phyloP scores from a whole-genome alignment of 2,329 filamentous ascomycete species.

The Fusarium pseudograminearum region DNA sequence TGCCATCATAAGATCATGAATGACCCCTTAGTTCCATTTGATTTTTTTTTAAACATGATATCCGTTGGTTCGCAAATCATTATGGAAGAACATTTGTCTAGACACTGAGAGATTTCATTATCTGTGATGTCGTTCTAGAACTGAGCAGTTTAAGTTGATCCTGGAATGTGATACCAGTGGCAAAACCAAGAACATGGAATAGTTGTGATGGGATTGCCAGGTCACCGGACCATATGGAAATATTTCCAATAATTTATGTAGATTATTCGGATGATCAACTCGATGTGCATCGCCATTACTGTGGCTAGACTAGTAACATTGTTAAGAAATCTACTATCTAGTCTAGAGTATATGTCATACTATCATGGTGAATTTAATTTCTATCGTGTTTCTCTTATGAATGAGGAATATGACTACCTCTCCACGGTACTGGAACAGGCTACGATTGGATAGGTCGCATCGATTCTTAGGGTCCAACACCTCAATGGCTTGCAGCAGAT shows the following conservation, averaged over 20 bases:
- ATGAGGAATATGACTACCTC: no score
- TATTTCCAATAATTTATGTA: not conserved
- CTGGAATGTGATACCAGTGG: not conserved
- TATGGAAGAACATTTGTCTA: not conserved
- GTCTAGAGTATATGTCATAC: no score
- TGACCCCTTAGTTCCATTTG: no score
- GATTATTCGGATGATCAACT: not conserved
- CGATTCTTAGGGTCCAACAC: no score
- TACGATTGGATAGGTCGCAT: no score
- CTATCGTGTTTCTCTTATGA: no score
- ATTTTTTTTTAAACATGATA: not conserved
- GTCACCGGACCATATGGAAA: not conserved
- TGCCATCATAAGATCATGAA: rapidly evolving
- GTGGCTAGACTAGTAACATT: not conserved
- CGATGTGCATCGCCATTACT: not conserved
- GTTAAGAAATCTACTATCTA: no score
- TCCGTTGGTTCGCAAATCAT: not conserved
- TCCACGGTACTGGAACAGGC: no score
- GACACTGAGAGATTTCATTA: rapidly evolving
- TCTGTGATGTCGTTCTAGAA: not conserved
- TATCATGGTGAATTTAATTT: no score
- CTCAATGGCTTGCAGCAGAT: no score
- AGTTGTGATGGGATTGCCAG: not conserved
- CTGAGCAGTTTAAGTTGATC: no score
- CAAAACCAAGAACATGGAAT: not conserved